These are phyloP conservation scores for Dendrocalamus sinicus DNA, from an alignment of 176 grass and related monocot species.

Conservation along the genomic window DNA sequence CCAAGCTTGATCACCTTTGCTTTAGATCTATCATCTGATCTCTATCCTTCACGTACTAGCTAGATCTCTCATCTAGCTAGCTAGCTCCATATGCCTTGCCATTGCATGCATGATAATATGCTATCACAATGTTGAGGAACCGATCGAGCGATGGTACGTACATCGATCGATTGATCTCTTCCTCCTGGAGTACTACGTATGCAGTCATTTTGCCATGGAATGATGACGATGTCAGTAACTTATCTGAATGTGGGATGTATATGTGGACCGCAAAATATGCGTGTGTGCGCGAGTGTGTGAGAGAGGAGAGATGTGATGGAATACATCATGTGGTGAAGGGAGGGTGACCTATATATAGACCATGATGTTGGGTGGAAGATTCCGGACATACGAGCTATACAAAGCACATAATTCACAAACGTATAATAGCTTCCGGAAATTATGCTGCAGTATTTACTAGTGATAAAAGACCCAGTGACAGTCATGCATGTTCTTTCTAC, in stretches of 20 bases:
- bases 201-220: neutral
- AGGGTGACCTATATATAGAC: slow-evolving; percentile 19
- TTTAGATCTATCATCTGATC: neutral
- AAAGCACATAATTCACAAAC: neutral
- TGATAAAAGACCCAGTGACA: neutral
- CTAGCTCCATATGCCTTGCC: neutral
- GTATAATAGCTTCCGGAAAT: neutral
- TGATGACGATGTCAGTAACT: neutral
- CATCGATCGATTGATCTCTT: neutral
- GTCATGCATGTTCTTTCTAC: neutral
- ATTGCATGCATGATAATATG: neutral
- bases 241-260: neutral
- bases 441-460: neutral
- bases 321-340: slow-evolving; percentile 6
- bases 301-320: neutral
- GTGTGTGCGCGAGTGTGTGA: too few species aligned
- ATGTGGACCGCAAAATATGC: neutral
- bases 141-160: neutral
- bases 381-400: neutral
- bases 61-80: too few species aligned
- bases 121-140: neutral
- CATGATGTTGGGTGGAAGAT: neutral
- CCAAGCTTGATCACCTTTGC: slow-evolving; percentile 34
- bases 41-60: neutral
- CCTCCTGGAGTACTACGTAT: neutral